Conservation (phyloP, 2,329 filamentous ascomycete genomes). For the Macroventuria anomochaeta region DNA sequence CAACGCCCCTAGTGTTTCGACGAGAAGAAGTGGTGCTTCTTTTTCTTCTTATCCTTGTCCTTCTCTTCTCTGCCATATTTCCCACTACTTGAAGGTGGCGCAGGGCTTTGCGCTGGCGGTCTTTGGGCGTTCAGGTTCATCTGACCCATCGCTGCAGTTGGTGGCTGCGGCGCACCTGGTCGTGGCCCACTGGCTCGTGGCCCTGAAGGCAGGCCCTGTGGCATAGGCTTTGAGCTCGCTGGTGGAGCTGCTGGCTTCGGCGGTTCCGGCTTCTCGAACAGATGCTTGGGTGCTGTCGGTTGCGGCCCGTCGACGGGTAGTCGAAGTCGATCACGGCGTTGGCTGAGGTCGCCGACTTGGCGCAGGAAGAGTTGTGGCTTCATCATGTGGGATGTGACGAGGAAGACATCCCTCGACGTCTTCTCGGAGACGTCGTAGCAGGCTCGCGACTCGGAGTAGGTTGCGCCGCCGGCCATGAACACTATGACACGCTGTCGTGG, state of each 20-base stretch:
- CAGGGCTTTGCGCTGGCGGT: conserved; percentile 21
- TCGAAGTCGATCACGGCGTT: conserved; percentile 75
- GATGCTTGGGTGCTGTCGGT: conserved; percentile 81
- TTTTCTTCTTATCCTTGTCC: conserved; percentile 55
- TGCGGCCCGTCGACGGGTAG: conserved; percentile 82
- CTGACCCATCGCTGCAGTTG: conserved; percentile 42
- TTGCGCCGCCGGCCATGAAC: conserved; percentile 94
- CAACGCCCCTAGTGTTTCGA: conserved; percentile 34
- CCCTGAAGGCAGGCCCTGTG: conserved; percentile 39
- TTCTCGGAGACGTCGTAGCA: conserved; percentile 85
- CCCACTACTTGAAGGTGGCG: conserved; percentile 26
- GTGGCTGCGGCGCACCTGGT: conserved; percentile 35
- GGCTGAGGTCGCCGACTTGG: conserved; percentile 80
- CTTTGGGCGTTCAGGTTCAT: conserved; percentile 42
- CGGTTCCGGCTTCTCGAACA: conserved; percentile 75
- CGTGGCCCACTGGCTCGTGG: conserved; percentile 29
- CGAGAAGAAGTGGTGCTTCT: conserved; percentile 64
- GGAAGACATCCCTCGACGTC: conserved; percentile 80
- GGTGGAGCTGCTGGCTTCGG: conserved; percentile 62
- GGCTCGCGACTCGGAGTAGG: conserved; percentile 84
- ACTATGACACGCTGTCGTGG: conserved; percentile 90
- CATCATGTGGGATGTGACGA: conserved; percentile 91
- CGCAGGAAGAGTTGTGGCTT: conserved; percentile 82
- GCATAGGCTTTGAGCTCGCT: conserved; percentile 50
- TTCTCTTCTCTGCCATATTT: conserved; percentile 35